Percentiles rank a stretch among this genome's conserved stretches.
These are phyloP conservation scores for Zelonia costaricensis DNA, from an alignment of 208 protist species.

Conservation along the genomic window DNA sequence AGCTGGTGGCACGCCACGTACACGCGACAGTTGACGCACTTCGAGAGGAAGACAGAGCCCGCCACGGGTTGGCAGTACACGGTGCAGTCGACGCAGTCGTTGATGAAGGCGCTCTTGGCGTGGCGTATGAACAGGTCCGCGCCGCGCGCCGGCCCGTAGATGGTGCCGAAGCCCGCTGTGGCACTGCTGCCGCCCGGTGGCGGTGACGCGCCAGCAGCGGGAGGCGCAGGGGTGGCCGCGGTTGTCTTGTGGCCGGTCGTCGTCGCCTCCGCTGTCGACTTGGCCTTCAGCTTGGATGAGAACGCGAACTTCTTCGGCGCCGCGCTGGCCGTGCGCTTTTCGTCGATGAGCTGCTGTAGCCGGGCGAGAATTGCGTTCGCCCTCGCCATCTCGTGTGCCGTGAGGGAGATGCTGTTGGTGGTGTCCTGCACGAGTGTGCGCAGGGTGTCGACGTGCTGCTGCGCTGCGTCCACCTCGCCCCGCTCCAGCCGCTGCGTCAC, in stretches of 20 bases:
- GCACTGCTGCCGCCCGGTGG: not conserved
- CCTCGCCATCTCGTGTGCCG: slow-evolving; percentile 77
- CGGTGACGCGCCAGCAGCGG: not conserved
- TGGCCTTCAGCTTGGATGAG: slow-evolving; percentile 30
- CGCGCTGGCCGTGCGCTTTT: not conserved
- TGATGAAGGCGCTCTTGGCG: slow-evolving; percentile 63
- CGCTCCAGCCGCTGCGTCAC: slow-evolving; percentile 29
- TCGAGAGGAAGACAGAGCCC: slow-evolving; percentile 78
- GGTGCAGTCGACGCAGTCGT: slow-evolving; percentile 45
- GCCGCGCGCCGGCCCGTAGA: slow-evolving; percentile 39
- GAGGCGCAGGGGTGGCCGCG: not conserved
- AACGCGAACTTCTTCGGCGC: slow-evolving; percentile 61
- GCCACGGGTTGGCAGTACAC: slow-evolving; percentile 69
- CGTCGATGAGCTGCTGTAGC: slow-evolving; percentile 66
- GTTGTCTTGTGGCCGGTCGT: not conserved
- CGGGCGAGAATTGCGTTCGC: slow-evolving; percentile 64
- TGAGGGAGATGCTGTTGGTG: slow-evolving; percentile 52
- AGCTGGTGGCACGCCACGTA: slow-evolving; percentile 89
- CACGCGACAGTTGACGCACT: slow-evolving; percentile 60
- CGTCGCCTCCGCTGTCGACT: slow-evolving; percentile 3
- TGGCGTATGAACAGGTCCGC: slow-evolving; percentile 42
- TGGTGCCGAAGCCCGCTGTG: slow-evolving; percentile 21
- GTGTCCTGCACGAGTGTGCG: slow-evolving; percentile 63
- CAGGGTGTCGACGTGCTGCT: slow-evolving; percentile 46
- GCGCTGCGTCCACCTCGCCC: slow-evolving; percentile 34